Base-by-base conservation (phyloP, 2,329 filamentous ascomycete genomes). In the Venturia aucupariae region DNA sequence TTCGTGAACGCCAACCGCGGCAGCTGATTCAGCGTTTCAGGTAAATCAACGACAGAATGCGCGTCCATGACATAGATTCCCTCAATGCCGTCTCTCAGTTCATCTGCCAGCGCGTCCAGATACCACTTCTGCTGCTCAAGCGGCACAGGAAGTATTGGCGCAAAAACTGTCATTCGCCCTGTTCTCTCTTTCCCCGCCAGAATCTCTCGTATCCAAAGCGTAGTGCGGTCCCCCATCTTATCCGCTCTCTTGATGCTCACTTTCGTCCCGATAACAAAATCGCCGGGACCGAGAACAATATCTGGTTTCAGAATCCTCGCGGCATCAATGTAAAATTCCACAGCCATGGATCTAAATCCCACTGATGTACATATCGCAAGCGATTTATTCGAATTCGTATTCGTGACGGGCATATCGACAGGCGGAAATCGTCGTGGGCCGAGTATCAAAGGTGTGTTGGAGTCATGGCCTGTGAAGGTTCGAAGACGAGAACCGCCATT, bases 191-290 rank as follows among this genome's bases (percentile, higher is more conserved):
- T 73, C 35, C 76, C 72, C 19, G 77, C 75, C 42, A 92, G 79
- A 61, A 91, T 85, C 67, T 89, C 84, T 30, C 85, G 83, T 22
- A 93, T 79, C 90, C 92, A 97, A 44, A 84, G 82, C 72, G 94
- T 89, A 0, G 90, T 96, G 65, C 93, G 83, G 71, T 94, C 91
- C 30, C 86, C 87, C 86, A 96, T 97, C 71, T 90, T 92, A 42
- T 86, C 81, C 59, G 89, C 84, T 57, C 92, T 84, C 76, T 95
- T 96, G 11, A 82, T 78, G 2, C 87, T 84, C 0, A 89, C 83
- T 4, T 79, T 68, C 63, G 79, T 68, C 64, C 77, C 69, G 84
- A 83, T 39, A 82, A 80, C 11, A 27, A 87, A 74, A 74, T 99
- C 94, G 5, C 88, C 89, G 62, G 95, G 76, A 0, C 86, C 86